Conservation (phyloP, 495 filamentous ascomycete species). For the Baudoinia panamericana region DNA sequence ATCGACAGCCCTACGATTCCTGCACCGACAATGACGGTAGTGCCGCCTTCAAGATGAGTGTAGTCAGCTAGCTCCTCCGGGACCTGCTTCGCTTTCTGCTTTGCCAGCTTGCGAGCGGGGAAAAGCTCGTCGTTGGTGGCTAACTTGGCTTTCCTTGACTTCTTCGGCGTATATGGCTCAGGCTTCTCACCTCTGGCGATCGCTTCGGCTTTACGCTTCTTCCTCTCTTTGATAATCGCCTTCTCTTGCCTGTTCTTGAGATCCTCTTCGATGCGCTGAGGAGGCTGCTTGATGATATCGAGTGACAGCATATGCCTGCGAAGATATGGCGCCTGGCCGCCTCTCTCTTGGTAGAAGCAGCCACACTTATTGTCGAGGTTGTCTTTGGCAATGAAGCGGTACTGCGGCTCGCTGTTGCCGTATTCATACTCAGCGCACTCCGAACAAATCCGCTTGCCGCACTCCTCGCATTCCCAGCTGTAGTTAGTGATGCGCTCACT, state of each 20-base stretch:
- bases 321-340: background rate
- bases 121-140: no score
- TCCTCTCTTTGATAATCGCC: background rate
- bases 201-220: background rate
- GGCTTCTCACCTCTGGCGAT: background rate
- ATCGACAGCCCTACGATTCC: constrained; percentile 16
- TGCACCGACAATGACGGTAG: constrained; percentile 13
- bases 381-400: constrained; percentile 2
- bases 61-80: no score
- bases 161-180: background rate
- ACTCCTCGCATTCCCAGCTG: constrained; percentile 7
- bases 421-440: constrained; percentile 9
- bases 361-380: constrained; percentile 1
- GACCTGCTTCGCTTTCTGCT: background rate
- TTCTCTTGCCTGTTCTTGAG: background rate
- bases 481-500: constrained; percentile 5
- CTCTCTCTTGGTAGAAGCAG: background rate
- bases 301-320: no score
- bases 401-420: background rate
- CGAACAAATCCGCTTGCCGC: constrained; percentile 10
- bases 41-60: background rate
- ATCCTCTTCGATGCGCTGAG: constrained; percentile 8
- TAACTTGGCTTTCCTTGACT: no score
- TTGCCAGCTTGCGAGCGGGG: background rate
- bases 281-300: constrained; percentile 4